Evolutionary conservation across 352 stramenopile genomes (phyloP).

Genomic region (Pythium pyrilobum): DNA sequence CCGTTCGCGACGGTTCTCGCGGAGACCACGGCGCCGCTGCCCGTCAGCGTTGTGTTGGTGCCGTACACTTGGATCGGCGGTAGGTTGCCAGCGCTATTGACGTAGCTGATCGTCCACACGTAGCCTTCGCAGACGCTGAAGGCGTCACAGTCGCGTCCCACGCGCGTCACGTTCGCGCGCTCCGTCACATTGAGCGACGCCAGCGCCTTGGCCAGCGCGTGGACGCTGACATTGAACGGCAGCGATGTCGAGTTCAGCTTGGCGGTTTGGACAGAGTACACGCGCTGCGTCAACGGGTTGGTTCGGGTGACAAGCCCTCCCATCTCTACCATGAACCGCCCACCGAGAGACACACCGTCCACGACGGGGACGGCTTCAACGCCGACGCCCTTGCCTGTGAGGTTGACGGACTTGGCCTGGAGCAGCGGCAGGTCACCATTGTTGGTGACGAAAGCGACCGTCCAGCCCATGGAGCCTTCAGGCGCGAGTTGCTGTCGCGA

Average conservation of each 20-base stretch:
- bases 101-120: constrained; percentile 61
- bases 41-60: constrained; percentile 22
- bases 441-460: constrained; percentile 54
- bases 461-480: constrained; percentile 64
- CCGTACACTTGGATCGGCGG: constrained; percentile 47
- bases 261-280: constrained; percentile 36
- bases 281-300: constrained; percentile 27
- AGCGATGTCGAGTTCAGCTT: constrained; percentile 39
- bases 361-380: constrained; percentile 31
- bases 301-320: constrained; percentile 54
- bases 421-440: constrained; percentile 46
- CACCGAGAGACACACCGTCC: constrained; percentile 46
- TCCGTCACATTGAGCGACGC: constrained; percentile 39
- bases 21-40: constrained; percentile 22
- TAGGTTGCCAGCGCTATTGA: constrained; percentile 54
- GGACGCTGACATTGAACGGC: constrained; percentile 31
- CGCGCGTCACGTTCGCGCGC: constrained; percentile 25
- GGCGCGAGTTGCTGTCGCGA: constrained; percentile 28
- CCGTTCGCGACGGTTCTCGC: constrained; percentile 55
- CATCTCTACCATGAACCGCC: constrained; percentile 45
- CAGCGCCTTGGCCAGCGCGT: constrained; percentile 27
- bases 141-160: constrained; percentile 42
- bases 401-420: constrained; percentile 33
- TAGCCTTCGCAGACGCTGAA: constrained; percentile 65
- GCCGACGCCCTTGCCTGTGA: constrained; percentile 38